Base-by-base conservation (phyloP, 495 filamentous ascomycete species). In the Alectoria sarmentosa region DNA sequence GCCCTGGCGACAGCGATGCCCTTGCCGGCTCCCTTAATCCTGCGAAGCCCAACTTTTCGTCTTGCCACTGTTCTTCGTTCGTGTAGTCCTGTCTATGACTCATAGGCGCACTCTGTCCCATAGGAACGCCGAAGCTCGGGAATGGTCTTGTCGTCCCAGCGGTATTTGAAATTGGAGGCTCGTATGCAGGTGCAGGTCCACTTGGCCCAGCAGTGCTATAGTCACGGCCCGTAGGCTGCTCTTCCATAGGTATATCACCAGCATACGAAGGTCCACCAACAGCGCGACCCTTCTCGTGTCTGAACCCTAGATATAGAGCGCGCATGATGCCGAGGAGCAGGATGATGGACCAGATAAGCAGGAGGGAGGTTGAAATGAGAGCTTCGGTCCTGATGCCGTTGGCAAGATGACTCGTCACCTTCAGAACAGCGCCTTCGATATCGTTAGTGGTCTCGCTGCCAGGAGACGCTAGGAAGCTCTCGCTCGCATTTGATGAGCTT, bases 331-430 rank as follows among this genome's bases (percentile, higher is more conserved):
- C 94, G 60, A 89, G 82, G 32, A 96, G 79, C 3, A 88, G 79
- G 58, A 96, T 80, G 57, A 96, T 65, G 54, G 96, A 66, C 84
- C 90, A 98, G 4, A 92, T 72, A 0, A 86, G 74, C 3, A 96
- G 73, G 34, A 98, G 74, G 55, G 75, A 82, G 0, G 81, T 76
- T 9, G 91, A 86, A 68, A 98, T 90, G 62, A 92, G 81, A 2
- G 89, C 86, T 73, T 96, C 90, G 37, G 83, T 82, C 44, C 81
- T 78, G 62, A 98, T 86, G 63, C 79, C 82, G 38, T 80, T 76
- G 62, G 80, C 76, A 54, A 97, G 77, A 65, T 83, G 82, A 62
- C 77, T 75, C 39, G 84, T 81, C 56, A 96, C 84, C 58, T 85
- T 78, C 21, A 75, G 69, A 60, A 98, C 81, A 26, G 92, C 89